Evolutionary conservation across 208 protist genomes (phyloP), one percentile per base, ranked within the genome.

Genomic region (Endotrypanum monterogeii): DNA sequence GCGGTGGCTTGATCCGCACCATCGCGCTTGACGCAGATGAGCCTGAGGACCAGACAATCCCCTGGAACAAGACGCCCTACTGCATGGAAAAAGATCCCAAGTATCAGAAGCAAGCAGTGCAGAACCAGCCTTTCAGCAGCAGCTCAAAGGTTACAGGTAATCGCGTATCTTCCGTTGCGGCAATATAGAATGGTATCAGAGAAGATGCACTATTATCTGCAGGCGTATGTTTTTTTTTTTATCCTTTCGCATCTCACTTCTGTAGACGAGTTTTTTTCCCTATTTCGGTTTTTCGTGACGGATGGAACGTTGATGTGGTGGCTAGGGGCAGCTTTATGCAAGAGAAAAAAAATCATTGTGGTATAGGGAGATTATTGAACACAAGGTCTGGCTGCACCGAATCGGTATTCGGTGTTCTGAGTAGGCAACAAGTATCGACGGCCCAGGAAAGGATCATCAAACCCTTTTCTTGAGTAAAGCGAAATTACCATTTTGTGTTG

Each of bases 1-100:
- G 98, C 76, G 99, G 99, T 73, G 99, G 99, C 60, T 86, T 99
- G 51, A 98, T 99, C 70, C 90, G 99, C 50, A 96, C 94, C 18
- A 98, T 97, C 74, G 79, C 87, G 18, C 94, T 99, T 61, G 89
- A 93, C 67, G 80, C 82, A 5, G 82, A 83, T 54, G 90, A 90
- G 71, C 88, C 90, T 5, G 89, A 95, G 74, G 85, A 97, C 83
- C 86, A 85, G 74, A 97, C 93, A 20, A 78, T 94, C 39, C 90
- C 93, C 46, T 97, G 93, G 93, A 94, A 83, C 11, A 83, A 82
- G 73, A 88, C 90, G 28, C 93, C 93, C 25, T 97, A 97, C 82
- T 95, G 90, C 69, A 93, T 97, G 90, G 93, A 97, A 75, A 94
- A 90, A 82, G 93, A 97, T 72, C 88, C 89, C 12, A 94, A 95